These are phyloP conservation scores for Tremellales sp. DNA, from an alignment of 1,284 basidiomycete genomes.

Conservation along the genomic window DNA sequence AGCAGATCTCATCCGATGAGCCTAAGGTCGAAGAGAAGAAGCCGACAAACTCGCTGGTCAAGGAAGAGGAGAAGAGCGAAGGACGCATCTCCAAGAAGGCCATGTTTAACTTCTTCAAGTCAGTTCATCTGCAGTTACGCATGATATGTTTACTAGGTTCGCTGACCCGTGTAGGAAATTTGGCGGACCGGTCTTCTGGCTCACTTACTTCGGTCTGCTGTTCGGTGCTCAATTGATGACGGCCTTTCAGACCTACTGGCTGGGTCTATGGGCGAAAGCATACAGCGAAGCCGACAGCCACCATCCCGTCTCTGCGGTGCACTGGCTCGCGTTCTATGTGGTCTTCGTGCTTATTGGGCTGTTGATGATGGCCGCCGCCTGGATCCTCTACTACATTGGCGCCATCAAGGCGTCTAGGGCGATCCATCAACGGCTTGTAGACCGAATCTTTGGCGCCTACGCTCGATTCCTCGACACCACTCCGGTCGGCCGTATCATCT, in stretches of 20 bases:
- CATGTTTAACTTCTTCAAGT: constrained; percentile 49
- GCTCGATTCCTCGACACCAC: constrained; percentile 59
- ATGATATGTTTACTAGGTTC: no score
- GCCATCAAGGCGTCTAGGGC: constrained; percentile 55
- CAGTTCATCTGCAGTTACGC: constrained; percentile 13
- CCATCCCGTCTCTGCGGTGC: constrained; percentile 37
- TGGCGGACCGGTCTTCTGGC: constrained; percentile 51
- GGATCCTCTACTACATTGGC: constrained; percentile 47
- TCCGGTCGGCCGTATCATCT: constrained; percentile 58
- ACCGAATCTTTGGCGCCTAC: constrained; percentile 58
- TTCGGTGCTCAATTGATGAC: constrained; percentile 35
- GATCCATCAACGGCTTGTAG: constrained; percentile 59
- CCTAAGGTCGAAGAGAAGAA: constrained; percentile 41
- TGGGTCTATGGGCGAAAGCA: constrained; percentile 59
- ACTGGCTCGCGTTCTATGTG: constrained; percentile 54
- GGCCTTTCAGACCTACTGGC: constrained; percentile 56
- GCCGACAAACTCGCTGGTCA: constrained; percentile 48
- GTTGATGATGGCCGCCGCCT: constrained; percentile 38
- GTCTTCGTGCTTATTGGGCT: constrained; percentile 40
- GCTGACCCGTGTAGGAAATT: constrained; percentile 28
- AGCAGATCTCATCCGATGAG: constrained; percentile 37
- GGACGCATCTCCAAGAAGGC: constrained; percentile 53
- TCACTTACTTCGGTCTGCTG: constrained; percentile 35
- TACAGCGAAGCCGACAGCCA: constrained; percentile 50
- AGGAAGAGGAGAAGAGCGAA: constrained; percentile 59